phyloP scores from a whole-genome alignment of 352 stramenopile species.

The Pythium aquatile region DNA sequence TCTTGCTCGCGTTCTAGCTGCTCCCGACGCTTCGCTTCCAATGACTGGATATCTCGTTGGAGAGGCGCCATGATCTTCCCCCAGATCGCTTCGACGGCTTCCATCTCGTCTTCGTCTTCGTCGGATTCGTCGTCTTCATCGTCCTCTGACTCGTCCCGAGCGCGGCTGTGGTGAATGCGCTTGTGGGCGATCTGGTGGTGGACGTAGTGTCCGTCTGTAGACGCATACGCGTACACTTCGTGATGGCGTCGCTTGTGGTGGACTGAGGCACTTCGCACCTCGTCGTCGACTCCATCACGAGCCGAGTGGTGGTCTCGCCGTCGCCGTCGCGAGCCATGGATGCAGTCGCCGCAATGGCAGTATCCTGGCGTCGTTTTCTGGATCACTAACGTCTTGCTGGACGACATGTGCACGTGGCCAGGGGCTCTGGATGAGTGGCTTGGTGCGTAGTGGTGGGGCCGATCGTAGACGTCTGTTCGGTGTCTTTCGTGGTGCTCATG shows the following conservation, averaged over 20 bases:
- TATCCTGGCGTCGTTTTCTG: constrained; percentile 1
- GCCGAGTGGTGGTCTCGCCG: not conserved
- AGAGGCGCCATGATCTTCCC: constrained; percentile 16
- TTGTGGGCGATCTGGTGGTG: constrained; percentile 9
- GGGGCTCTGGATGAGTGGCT: not conserved
- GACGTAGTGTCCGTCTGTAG: constrained; percentile 4
- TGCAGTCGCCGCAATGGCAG: constrained; percentile 15
- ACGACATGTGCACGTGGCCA: constrained; percentile 20
- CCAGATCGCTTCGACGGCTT: constrained; percentile 19
- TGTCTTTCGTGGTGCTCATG: not conserved
- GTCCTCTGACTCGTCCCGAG: not conserved
- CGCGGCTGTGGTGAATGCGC: constrained; percentile 2
- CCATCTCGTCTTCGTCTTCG: not conserved
- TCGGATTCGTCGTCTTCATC: not conserved
- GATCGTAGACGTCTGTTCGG: not conserved
- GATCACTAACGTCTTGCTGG: constrained; percentile 22
- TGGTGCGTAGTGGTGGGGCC: not conserved
- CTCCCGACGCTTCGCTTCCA: constrained; percentile 32
- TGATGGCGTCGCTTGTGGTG: constrained; percentile 18
- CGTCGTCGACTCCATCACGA: not conserved
- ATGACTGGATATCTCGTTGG: constrained; percentile 37
- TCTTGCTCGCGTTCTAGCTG: constrained; percentile 43
- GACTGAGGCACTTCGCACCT: not conserved
- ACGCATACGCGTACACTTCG: constrained; percentile 11
- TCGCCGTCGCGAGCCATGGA: not conserved